Conservation (phyloP, 2,329 filamentous ascomycete species). For the Fusarium sambucinum region DNA sequence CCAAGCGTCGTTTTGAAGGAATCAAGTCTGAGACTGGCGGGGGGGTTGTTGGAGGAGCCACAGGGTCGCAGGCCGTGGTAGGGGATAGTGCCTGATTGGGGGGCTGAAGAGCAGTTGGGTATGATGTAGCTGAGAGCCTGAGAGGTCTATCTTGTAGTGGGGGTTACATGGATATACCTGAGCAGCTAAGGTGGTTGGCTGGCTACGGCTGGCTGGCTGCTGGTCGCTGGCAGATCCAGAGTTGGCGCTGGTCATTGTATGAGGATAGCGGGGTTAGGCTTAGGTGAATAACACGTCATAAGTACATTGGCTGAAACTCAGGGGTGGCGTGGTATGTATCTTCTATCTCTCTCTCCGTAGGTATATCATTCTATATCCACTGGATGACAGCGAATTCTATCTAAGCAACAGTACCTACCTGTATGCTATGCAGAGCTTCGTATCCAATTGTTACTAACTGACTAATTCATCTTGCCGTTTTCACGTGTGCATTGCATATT, state of each 20-base stretch:
- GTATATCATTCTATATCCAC: neutral
- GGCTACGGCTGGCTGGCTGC: neutral
- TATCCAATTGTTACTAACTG: neutral
- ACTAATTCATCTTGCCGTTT: neutral
- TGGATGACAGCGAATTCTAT: neutral
- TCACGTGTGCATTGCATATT: constrained; percentile 3
- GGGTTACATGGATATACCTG: constrained; percentile 21
- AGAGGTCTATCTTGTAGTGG: constrained; percentile 26
- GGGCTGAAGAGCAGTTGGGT: constrained; percentile 38
- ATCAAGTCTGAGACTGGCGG: constrained; percentile 41
- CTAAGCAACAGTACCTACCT: neutral
- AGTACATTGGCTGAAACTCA: constrained; percentile 14
- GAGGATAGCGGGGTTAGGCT: constrained; percentile 15
- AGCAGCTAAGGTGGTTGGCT: constrained; percentile 8
- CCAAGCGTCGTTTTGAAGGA: constrained; percentile 39
- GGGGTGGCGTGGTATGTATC: neutral
- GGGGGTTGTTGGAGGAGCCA: constrained; percentile 42
- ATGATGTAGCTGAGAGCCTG: constrained; percentile 44
- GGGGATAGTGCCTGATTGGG: constrained; percentile 47
- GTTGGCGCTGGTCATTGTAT: constrained; percentile 8
- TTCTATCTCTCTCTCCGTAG: neutral
- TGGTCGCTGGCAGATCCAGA: neutral
- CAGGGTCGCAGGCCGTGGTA: constrained; percentile 38
- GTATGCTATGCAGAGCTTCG: neutral
- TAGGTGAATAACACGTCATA: constrained; percentile 27